Conservation (phyloP, 2,329 filamentous ascomycete genomes). For the Alternaria sp. region DNA sequence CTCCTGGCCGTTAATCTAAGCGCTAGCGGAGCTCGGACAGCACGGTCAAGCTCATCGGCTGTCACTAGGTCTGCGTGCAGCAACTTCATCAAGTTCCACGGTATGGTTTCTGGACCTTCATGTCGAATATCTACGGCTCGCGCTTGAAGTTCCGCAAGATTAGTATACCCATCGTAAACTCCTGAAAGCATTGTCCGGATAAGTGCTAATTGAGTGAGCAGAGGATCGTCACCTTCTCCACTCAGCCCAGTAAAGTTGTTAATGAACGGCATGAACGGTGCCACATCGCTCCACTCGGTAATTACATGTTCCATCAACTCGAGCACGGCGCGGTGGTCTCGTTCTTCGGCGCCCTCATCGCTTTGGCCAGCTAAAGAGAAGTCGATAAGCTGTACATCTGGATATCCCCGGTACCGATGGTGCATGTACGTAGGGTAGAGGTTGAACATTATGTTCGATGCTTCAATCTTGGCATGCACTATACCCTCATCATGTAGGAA, state of each 20-base stretch:
- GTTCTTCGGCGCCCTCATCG: not conserved
- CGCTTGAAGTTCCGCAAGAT: not conserved
- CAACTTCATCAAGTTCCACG: slow-evolving; percentile 1
- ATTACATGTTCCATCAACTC: slow-evolving; percentile 12
- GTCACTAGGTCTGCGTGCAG: slow-evolving; percentile 20
- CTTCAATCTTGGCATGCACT: slow-evolving; percentile 8
- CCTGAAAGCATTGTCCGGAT: not conserved
- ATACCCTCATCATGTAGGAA: slow-evolving; percentile 15
- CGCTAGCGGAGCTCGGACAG: not conserved
- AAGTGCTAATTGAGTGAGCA: not conserved
- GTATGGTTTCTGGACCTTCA: slow-evolving; percentile 9
- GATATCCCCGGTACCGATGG: slow-evolving; percentile 21
- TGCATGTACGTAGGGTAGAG: slow-evolving; percentile 8
- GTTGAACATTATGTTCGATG: slow-evolving; percentile 16
- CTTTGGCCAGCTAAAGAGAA: not conserved
- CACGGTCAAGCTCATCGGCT: not conserved
- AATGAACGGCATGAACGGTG: not conserved
- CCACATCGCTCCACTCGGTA: slow-evolving; percentile 11
- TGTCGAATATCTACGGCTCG: slow-evolving; percentile 10
- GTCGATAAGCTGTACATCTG: slow-evolving; percentile 17
- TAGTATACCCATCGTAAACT: not conserved
- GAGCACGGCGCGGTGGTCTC: slow-evolving; percentile 12
- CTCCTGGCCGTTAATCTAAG: not conserved
- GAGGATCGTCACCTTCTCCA: not conserved
- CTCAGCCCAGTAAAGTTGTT: no score